Conservation (phyloP, 2,329 filamentous ascomycete species). For the Alternaria dauci region DNA sequence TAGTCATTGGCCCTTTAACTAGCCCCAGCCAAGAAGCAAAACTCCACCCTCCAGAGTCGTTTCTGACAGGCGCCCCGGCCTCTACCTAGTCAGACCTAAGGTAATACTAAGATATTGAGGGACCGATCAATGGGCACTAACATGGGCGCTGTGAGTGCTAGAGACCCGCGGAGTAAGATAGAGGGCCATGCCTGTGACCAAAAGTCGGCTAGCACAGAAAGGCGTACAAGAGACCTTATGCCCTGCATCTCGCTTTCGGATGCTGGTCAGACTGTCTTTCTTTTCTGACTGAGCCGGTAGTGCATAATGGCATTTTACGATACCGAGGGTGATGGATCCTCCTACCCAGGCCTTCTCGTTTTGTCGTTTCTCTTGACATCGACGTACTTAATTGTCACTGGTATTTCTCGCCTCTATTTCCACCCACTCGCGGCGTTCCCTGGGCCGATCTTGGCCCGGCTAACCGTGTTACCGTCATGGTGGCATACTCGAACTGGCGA, state of each 20-base stretch:
- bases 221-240: slow-evolving; percentile 12
- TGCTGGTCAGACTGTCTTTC: slow-evolving; percentile 3
- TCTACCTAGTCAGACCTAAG: not conserved
- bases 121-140: slow-evolving; percentile 10
- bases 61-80: slow-evolving; percentile 4
- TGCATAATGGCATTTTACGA: slow-evolving; percentile 12
- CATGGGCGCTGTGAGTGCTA: not conserved
- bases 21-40: slow-evolving; percentile 10
- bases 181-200: not conserved
- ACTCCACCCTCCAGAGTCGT: slow-evolving; percentile 7
- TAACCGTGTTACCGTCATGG: slow-evolving; percentile 31
- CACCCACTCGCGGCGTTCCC: slow-evolving; percentile 35
- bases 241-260: slow-evolving; percentile 5
- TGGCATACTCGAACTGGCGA: slow-evolving; percentile 77
- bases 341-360: slow-evolving; percentile 13
- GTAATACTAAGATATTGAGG: not conserved
- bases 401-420: slow-evolving; percentile 30
- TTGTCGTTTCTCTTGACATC: slow-evolving; percentile 9
- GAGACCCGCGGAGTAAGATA: not conserved
- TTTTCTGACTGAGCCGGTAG: slow-evolving; percentile 4
- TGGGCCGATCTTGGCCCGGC: slow-evolving; percentile 35
- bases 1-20: slow-evolving; percentile 8
- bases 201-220: slow-evolving; percentile 10
- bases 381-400: slow-evolving; percentile 19
- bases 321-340: not conserved